phyloP scores from a whole-genome alignment of 2,329 filamentous ascomycete genomes.

The Curvularia sp. region DNA sequence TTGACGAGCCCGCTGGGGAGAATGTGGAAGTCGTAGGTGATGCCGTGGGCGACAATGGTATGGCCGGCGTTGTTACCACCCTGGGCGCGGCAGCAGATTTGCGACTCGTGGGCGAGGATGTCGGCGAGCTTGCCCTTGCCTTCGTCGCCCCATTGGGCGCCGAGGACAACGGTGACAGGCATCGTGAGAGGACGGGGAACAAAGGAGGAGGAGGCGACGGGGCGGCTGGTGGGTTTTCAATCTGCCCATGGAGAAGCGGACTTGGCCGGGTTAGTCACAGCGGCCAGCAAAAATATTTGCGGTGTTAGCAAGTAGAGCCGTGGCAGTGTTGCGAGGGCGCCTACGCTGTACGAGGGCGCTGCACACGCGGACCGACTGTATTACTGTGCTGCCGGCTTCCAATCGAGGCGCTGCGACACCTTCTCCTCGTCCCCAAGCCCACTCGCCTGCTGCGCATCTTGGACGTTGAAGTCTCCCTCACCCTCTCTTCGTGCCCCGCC shows the following conservation, averaged over 20 bases:
- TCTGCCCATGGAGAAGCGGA: constrained; percentile 24
- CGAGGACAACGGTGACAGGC: constrained; percentile 66
- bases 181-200: constrained; percentile 31
- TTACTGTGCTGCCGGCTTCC: not conserved
- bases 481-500: constrained; percentile 23
- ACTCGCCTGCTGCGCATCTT: not conserved
- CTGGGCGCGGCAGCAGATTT: constrained; percentile 65
- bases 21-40: constrained; percentile 56
- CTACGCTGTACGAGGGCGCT: not conserved
- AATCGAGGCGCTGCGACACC: not conserved
- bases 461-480: not conserved
- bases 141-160: constrained; percentile 68
- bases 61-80: constrained; percentile 67
- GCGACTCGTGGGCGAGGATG: constrained; percentile 60
- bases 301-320: constrained; percentile 11
- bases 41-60: constrained; percentile 54
- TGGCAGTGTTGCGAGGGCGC: not conserved
- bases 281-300: constrained; percentile 38
- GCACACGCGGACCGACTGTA: not conserved
- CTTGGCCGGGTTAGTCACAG: constrained; percentile 27
- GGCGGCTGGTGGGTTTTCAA: constrained; percentile 32
- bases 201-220: constrained; percentile 19
- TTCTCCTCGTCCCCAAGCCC: not conserved
- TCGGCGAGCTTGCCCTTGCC: constrained; percentile 68
- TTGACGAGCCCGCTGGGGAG: constrained; percentile 72